phyloP scores from a whole-genome alignment of 257 asterid species.

The Ballota nigra region DNA sequence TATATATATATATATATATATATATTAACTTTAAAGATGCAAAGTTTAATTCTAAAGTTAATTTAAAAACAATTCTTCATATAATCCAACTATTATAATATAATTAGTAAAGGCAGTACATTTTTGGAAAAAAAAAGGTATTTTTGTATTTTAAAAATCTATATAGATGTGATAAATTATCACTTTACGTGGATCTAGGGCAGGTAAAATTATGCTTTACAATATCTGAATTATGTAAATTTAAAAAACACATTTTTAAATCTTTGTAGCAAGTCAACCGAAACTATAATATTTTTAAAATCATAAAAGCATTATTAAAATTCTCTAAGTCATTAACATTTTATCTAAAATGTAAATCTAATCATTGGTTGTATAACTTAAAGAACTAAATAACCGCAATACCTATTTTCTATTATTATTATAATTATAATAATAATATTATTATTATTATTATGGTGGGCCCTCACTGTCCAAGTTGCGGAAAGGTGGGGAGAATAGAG shows the following conservation, averaged over 20 bases:
- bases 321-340: background rate
- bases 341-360: background rate
- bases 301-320: too few species aligned
- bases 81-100: background rate
- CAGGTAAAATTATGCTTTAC: background rate
- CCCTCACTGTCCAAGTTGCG: background rate
- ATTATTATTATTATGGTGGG: conserved; percentile 14
- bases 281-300: too few species aligned
- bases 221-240: too few species aligned
- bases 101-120: background rate
- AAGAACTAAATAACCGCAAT: background rate
- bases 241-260: too few species aligned
- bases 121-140: too few species aligned
- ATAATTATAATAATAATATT: background rate
- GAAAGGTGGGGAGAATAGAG: background rate
- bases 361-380: background rate
- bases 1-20: too few species aligned
- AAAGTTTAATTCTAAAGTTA: background rate
- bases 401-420: background rate
- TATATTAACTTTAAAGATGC: background rate
- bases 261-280: background rate
- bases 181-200: background rate
- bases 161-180: background rate
- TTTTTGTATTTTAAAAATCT: too few species aligned
- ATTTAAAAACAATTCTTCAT: background rate